Conservation (phyloP, 2,329 filamentous ascomycete species). For the Triangularia verruculosa region DNA sequence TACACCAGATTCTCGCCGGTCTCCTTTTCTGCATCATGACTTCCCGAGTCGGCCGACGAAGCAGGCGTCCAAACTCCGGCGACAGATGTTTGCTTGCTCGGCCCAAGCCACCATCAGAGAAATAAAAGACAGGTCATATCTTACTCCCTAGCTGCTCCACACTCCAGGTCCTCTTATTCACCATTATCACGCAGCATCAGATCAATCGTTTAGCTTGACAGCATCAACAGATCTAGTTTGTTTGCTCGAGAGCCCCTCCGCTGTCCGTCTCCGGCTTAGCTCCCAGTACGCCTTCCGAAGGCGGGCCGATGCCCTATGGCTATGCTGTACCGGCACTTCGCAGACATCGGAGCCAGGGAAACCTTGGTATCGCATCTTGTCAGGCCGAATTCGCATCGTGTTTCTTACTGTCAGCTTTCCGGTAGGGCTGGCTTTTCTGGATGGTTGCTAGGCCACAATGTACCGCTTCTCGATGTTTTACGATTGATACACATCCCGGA, state of each 20-base stretch:
- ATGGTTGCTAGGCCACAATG: background rate
- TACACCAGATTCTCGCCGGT: background rate
- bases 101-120: background rate
- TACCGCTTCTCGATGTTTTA: background rate
- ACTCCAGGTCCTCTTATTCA: background rate
- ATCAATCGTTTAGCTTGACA: background rate
- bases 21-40: background rate
- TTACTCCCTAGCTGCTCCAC: constrained; percentile 1
- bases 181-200: background rate
- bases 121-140: constrained; percentile 5
- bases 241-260: background rate
- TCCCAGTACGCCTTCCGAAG: background rate
- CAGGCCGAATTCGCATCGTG: background rate
- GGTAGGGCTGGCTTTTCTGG: background rate
- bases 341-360: background rate
- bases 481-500: background rate
- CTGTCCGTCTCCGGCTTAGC: background rate
- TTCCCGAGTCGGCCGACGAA: background rate
- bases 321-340: background rate
- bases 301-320: background rate
- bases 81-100: background rate
- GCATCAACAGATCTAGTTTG: background rate
- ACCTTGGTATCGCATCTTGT: background rate
- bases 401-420: background rate
- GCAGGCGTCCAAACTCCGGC: background rate